Percentiles rank a stretch among this genome's conserved stretches.
These are phyloP conservation scores for Avena atlantica DNA, from an alignment of 176 grass and related monocot species.

Conservation along the genomic window DNA sequence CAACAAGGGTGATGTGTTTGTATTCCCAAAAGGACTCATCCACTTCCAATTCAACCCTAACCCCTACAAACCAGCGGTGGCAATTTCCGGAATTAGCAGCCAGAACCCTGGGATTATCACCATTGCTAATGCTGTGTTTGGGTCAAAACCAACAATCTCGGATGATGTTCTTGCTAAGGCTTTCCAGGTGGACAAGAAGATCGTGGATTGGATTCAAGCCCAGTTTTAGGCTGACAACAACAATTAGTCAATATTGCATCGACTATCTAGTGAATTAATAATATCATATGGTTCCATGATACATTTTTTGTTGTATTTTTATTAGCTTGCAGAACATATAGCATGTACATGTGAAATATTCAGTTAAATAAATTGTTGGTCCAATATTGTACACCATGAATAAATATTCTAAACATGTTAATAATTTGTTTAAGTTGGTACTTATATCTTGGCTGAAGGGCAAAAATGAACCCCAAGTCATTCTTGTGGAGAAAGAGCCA, in stretches of 20 bases:
- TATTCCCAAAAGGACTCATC: slow-evolving; percentile 8
- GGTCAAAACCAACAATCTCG: neutral
- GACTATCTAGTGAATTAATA: neutral
- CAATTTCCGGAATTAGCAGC: slow-evolving; percentile 5
- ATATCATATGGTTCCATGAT: neutral
- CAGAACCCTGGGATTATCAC: slow-evolving; percentile 6
- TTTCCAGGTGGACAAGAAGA: neutral
- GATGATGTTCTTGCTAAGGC: slow-evolving; percentile 19
- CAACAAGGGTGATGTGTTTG: slow-evolving; percentile 1
- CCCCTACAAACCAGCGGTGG: neutral
- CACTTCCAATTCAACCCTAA: slow-evolving; percentile 10
- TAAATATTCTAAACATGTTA: neutral
- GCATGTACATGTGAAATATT: neutral
- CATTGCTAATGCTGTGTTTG: slow-evolving; percentile 7
- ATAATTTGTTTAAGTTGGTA: neutral
- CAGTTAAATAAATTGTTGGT: neutral
- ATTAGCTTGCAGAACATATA: neutral
- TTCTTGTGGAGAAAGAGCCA: too few species aligned
- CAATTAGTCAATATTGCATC: neutral
- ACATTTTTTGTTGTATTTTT: neutral
- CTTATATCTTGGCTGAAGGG: neutral
- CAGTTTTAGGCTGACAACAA: neutral
- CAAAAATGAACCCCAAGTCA: too few species aligned
- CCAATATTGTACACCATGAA: neutral
- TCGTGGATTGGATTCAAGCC: neutral